Evolutionary conservation across 2,329 filamentous ascomycete species (phyloP).

Genomic region (Huntiella bhutanensis): DNA sequence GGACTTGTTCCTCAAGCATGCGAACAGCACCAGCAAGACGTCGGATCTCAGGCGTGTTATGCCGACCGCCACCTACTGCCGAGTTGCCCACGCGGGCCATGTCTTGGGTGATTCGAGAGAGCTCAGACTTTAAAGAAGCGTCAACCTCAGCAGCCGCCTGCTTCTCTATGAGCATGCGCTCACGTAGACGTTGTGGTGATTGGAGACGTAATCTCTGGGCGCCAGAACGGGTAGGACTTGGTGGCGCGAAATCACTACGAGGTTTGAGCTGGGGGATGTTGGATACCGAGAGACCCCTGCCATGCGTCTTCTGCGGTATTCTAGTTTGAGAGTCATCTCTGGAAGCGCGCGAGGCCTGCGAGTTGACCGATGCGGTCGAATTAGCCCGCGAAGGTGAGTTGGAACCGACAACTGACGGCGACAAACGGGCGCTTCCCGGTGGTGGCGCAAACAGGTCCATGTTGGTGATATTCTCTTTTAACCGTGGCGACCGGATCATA

Average conservation of each 20-base stretch:
- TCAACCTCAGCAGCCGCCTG: conserved; percentile 53
- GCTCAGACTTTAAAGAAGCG: conserved; percentile 50
- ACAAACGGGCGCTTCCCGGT: not conserved
- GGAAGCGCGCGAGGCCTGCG: not conserved
- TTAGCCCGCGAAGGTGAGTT: conserved; percentile 13
- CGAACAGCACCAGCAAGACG: conserved; percentile 39
- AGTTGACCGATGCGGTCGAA: conserved; percentile 8
- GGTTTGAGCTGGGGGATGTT: conserved; percentile 35
- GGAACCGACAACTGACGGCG: conserved; percentile 3
- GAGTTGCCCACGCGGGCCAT: conserved; percentile 31
- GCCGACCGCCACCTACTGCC: conserved; percentile 18
- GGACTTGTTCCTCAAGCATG: conserved; percentile 49
- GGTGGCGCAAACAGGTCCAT: conserved; percentile 14
- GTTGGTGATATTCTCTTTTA: conserved; percentile 29
- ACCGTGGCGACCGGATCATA: conserved; percentile 23
- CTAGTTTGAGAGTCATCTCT: not conserved
- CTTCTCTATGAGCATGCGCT: conserved; percentile 70
- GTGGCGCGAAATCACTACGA: conserved; percentile 12
- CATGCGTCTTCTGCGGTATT: conserved; percentile 18
- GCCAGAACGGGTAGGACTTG: conserved; percentile 21
- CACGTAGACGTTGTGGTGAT: conserved; percentile 57
- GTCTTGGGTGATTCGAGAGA: conserved; percentile 65
- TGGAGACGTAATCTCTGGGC: conserved; percentile 46
- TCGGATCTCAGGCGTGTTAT: conserved; percentile 24
- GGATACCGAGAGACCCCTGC: conserved; percentile 32